Evolutionary conservation across 2,329 filamentous ascomycete species (phyloP).

Genomic region (Colletotrichum horii): DNA sequence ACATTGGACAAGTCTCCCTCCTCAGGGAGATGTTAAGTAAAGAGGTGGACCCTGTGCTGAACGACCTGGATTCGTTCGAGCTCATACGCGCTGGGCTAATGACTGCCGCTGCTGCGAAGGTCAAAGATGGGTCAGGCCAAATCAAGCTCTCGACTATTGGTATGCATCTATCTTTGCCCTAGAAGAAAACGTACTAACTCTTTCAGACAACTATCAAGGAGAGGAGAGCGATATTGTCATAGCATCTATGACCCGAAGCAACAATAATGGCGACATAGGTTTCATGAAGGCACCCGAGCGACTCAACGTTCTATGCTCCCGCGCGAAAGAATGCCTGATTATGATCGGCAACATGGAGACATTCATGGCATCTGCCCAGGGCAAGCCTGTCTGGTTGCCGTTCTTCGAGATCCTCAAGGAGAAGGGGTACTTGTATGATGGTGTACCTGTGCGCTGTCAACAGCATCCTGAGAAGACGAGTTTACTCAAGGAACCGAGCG

Average conservation of each 20-base stretch:
- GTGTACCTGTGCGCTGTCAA: conserved; percentile 65
- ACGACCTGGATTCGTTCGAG: conserved; percentile 71
- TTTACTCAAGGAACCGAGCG: conserved; percentile 53
- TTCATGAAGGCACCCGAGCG: conserved; percentile 72
- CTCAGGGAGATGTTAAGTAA: conserved; percentile 57
- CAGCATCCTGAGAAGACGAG: conserved; percentile 57
- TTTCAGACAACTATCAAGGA: conserved; percentile 83
- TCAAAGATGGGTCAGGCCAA: conserved; percentile 36
- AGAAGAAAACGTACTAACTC: too few species aligned
- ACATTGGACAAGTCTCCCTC: conserved; percentile 70
- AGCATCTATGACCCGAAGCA: conserved; percentile 71
- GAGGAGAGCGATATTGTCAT: conserved; percentile 79
- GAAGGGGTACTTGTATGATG: conserved; percentile 59
- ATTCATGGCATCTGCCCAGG: conserved; percentile 66
- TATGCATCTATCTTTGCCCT: too few species aligned
- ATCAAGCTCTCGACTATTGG: conserved; percentile 74
- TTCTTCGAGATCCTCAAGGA: conserved; percentile 62
- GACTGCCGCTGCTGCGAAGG: conserved; percentile 53
- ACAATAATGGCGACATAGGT: conserved; percentile 67
- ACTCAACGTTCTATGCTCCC: conserved; percentile 72
- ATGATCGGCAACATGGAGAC: conserved; percentile 74
- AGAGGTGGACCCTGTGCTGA: conserved; percentile 69
- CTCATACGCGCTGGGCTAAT: conserved; percentile 67
- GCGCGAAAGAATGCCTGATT: conserved; percentile 70
- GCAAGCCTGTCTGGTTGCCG: conserved; percentile 59